Evolutionary conservation across 768 basidiomycete genomes (phyloP).

Genomic region (Nidula microcarpa): DNA sequence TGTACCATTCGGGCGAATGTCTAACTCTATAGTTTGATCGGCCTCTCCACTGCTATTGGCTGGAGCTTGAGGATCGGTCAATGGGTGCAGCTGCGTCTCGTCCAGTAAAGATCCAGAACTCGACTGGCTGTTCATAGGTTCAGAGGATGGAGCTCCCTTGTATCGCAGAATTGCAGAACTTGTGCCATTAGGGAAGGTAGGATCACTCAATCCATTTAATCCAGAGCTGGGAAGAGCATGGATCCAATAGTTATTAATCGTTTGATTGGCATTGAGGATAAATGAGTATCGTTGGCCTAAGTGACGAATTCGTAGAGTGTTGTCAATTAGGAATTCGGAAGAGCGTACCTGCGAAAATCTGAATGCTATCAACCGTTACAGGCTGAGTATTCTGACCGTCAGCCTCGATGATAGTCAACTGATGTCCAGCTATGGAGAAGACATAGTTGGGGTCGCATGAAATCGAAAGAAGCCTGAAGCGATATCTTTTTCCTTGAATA

Average conservation of each 20-base stretch:
- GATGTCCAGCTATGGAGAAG: constrained; percentile 44
- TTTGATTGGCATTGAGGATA: constrained; percentile 9
- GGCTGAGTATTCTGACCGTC: constrained; percentile 38
- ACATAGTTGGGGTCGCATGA: constrained; percentile 28
- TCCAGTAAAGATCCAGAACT: too few species aligned
- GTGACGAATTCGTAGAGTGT: constrained; percentile 30
- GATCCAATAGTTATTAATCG: constrained; percentile 51
- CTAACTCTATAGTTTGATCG: neutral
- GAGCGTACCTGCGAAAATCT: constrained; percentile 33
- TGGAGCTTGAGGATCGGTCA: constrained; percentile 17
- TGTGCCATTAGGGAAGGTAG: neutral
- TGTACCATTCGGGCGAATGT: constrained; percentile 11
- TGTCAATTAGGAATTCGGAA: constrained; percentile 24
- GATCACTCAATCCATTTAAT: neutral
- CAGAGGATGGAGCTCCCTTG: constrained; percentile 24
- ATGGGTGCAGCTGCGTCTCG: constrained; percentile 22
- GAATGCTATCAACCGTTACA: constrained; percentile 31
- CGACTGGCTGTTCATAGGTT: neutral
- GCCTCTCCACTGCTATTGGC: constrained; percentile 19
- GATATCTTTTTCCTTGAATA: constrained; percentile 24
- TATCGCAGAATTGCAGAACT: constrained; percentile 33
- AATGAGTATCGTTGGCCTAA: constrained; percentile 41
- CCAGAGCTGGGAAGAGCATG: constrained; percentile 27
- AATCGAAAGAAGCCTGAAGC: constrained; percentile 17
- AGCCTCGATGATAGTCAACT: constrained; percentile 43